phyloP scores from a whole-genome alignment of 2,329 filamentous ascomycete genomes.

The Penicillium polonicum region DNA sequence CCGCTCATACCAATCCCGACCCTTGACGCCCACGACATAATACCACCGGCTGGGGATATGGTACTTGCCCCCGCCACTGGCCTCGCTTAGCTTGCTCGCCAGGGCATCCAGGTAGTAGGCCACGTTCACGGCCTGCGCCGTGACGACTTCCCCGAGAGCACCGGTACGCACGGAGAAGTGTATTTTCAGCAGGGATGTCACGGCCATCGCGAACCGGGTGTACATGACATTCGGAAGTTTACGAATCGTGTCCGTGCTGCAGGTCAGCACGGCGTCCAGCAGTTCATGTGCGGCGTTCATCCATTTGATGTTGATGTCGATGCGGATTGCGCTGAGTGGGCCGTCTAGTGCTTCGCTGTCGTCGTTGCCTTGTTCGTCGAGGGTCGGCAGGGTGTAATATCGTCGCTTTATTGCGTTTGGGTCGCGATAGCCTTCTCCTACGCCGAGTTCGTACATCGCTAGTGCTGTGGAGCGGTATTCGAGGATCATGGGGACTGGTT shows the following conservation, averaged over 20 bases:
- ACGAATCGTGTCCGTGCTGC: constrained; percentile 35
- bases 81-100: constrained; percentile 32
- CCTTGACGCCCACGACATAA: constrained; percentile 33
- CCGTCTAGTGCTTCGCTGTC: constrained; percentile 14
- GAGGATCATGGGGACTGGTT: constrained; percentile 30
- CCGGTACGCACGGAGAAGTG: constrained; percentile 34
- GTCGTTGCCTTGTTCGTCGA: constrained; percentile 12
- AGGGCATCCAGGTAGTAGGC: constrained; percentile 34
- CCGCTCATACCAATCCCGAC: constrained; percentile 35
- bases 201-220: constrained; percentile 31
- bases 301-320: constrained; percentile 41
- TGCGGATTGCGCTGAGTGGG: constrained; percentile 34
- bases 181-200: constrained; percentile 38
- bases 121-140: constrained; percentile 31
- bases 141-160: constrained; percentile 33
- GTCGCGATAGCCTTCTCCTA: constrained; percentile 39
- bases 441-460: constrained; percentile 36
- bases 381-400: constrained; percentile 35
- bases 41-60: constrained; percentile 37
- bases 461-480: constrained; percentile 34
- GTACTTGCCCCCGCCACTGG: constrained; percentile 34
- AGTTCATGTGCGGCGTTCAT: constrained; percentile 37
- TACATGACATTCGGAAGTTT: constrained; percentile 37
- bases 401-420: constrained; percentile 34
- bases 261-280: constrained; percentile 33